phyloP scores from a whole-genome alignment of 768 basidiomycete species.

The Tricholomella constricta region DNA sequence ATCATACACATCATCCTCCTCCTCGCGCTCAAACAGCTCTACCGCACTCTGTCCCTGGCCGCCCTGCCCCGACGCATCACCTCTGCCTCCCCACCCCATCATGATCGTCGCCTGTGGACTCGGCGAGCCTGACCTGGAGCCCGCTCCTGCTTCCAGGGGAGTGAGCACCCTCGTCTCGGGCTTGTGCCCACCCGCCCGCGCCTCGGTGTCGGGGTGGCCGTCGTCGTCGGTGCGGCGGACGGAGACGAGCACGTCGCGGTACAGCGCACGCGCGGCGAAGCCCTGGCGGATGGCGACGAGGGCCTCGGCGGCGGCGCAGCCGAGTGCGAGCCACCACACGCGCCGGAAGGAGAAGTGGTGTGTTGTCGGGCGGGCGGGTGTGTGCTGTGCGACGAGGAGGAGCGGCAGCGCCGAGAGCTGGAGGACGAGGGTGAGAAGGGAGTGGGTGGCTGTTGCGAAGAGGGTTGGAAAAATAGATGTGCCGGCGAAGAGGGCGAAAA shows the following conservation, averaged over 20 bases:
- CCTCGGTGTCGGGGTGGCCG: neutral
- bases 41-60: conserved; percentile 5
- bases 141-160: neutral
- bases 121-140: neutral
- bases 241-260: conserved; percentile 66
- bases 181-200: neutral
- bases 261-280: conserved; percentile 66
- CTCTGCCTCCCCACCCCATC: neutral
- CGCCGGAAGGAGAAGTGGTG: conserved; percentile 58
- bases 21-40: conserved; percentile 17
- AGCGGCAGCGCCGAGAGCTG: conserved; percentile 57
- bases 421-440: conserved; percentile 51
- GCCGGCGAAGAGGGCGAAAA: conserved; percentile 39
- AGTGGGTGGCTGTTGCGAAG: conserved; percentile 46
- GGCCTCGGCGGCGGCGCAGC: conserved; percentile 74
- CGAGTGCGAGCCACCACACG: conserved; percentile 79
- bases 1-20: conserved; percentile 19
- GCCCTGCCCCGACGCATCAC: neutral
- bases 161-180: neutral
- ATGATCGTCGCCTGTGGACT: neutral
- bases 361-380: conserved; percentile 50
- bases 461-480: conserved; percentile 31
- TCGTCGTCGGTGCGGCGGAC: conserved; percentile 17
- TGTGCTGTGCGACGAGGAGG: conserved; percentile 50
- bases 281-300: conserved; percentile 67